phyloP scores from a whole-genome alignment of 495 filamentous ascomycete species.

The Cryomyces minteri region DNA sequence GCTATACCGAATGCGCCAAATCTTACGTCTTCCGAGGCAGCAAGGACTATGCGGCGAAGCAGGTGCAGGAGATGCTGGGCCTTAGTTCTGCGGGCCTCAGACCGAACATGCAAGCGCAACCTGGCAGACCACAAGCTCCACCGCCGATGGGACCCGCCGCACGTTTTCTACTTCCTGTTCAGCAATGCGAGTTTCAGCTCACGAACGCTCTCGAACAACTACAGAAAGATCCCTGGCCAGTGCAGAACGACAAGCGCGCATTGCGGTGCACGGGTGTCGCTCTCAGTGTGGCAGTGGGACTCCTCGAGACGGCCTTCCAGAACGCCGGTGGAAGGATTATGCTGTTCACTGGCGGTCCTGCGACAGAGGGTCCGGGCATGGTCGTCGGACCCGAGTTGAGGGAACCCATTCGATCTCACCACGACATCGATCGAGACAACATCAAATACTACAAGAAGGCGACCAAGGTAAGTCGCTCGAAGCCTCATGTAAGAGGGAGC shows the following conservation, averaged over 20 bases:
- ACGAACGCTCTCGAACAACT: slow-evolving; percentile 93
- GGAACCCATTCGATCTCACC: slow-evolving; percentile 95
- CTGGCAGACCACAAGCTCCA: slow-evolving; percentile 40
- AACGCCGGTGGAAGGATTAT: slow-evolving; percentile 92
- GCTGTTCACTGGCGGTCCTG: slow-evolving; percentile 89
- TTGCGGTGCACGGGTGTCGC: slow-evolving; percentile 93
- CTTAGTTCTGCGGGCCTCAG: slow-evolving; percentile 48
- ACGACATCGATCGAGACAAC: slow-evolving; percentile 96
- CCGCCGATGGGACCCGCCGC: slow-evolving; percentile 62
- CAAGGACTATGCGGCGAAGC: slow-evolving; percentile 93
- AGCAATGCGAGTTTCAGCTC: slow-evolving; percentile 95
- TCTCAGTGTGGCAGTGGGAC: slow-evolving; percentile 79
- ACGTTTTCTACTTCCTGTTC: slow-evolving; percentile 84
- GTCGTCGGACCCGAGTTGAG: slow-evolving; percentile 95
- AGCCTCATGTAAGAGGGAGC: background rate
- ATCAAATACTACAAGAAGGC: slow-evolving; percentile 99
- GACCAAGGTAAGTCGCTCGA: slow-evolving; percentile 48
- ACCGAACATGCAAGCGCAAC: slow-evolving; percentile 64
- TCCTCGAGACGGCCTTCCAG: slow-evolving; percentile 88
- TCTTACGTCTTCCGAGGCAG: slow-evolving; percentile 98
- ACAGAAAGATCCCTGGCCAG: slow-evolving; percentile 96
- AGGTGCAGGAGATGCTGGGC: slow-evolving; percentile 98
- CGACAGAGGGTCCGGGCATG: slow-evolving; percentile 90
- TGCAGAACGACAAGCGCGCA: slow-evolving; percentile 81
- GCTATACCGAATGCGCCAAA: slow-evolving; percentile 95